These are phyloP conservation scores for Clonostachys solani DNA, from an alignment of 2,329 filamentous ascomycete species.

Conservation along the genomic window DNA sequence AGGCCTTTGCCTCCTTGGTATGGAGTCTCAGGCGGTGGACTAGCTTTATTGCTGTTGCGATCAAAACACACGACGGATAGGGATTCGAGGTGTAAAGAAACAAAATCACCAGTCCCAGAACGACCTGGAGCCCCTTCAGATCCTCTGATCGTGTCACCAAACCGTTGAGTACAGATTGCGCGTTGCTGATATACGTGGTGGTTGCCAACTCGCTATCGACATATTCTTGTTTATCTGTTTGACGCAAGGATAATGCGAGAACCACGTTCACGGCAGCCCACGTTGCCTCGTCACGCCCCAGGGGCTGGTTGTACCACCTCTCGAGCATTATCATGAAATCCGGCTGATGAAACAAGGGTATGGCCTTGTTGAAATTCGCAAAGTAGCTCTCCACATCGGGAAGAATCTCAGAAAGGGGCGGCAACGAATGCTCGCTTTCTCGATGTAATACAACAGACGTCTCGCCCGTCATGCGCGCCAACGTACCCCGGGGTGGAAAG, in stretches of 20 bases:
- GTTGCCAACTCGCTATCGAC: neutral
- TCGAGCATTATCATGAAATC: constrained; percentile 5
- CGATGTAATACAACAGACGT: too few species aligned
- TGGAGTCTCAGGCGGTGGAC: constrained; percentile 1
- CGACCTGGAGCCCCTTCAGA: constrained; percentile 1
- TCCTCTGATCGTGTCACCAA: neutral
- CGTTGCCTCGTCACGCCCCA: neutral
- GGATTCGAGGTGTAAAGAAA: neutral
- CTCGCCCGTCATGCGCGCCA: too few species aligned
- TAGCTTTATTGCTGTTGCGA: constrained; percentile 1
- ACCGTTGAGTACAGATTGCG: neutral
- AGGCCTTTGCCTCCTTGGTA: neutral
- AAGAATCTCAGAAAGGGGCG: constrained; percentile 1
- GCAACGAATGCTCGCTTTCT: too few species aligned
- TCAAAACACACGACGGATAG: constrained; percentile 1
- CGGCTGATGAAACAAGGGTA: constrained; percentile 9
- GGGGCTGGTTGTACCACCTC: constrained; percentile 4
- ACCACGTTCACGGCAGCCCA: constrained; percentile 14
- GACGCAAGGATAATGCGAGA: constrained; percentile 3
- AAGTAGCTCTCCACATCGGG: constrained; percentile 8
- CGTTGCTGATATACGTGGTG: neutral
- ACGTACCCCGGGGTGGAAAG: too few species aligned
- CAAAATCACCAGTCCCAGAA: neutral
- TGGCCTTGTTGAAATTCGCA: constrained; percentile 5
- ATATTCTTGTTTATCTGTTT: neutral